These are phyloP conservation scores for Solanum chmielewskii DNA, from an alignment of 257 asterid genomes.

Conservation along the genomic window DNA sequence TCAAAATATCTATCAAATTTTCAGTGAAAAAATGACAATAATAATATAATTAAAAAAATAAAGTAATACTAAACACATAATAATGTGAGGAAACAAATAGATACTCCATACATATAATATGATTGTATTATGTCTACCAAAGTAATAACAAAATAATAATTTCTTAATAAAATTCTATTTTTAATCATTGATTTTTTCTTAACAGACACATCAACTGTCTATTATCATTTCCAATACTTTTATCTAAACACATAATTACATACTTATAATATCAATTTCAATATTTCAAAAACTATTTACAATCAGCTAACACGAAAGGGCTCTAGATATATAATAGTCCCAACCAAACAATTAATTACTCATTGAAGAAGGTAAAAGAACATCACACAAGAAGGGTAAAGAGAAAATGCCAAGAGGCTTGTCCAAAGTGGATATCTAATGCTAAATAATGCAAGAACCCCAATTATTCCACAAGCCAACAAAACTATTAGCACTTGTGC, in stretches of 20 bases:
- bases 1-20: too few species aligned
- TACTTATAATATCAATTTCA: not conserved
- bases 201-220: not conserved
- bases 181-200: not conserved
- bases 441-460: conserved; percentile 27
- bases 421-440: conserved; percentile 45
- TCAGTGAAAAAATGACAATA: too few species aligned
- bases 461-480: conserved; percentile 29
- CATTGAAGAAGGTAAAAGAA: conserved; percentile 30
- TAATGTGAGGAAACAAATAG: too few species aligned
- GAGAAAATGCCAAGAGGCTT: conserved; percentile 32
- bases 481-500: conserved; percentile 47
- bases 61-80: not conserved
- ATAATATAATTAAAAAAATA: too few species aligned
- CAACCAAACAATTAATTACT: not conserved
- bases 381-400: conserved; percentile 39
- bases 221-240: not conserved
- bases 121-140: not conserved
- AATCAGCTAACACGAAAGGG: not conserved
- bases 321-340: conserved; percentile 5
- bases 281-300: not conserved
- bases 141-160: too few species aligned
- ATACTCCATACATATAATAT: too few species aligned
- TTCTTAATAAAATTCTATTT: too few species aligned
- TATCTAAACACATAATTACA: not conserved